A percentile compares a stretch with the other conserved stretches of the same genome.
These are phyloP conservation scores for Jamesozyma spencerorum DNA, from an alignment of 805 yeast species.

Conservation along the genomic window DNA sequence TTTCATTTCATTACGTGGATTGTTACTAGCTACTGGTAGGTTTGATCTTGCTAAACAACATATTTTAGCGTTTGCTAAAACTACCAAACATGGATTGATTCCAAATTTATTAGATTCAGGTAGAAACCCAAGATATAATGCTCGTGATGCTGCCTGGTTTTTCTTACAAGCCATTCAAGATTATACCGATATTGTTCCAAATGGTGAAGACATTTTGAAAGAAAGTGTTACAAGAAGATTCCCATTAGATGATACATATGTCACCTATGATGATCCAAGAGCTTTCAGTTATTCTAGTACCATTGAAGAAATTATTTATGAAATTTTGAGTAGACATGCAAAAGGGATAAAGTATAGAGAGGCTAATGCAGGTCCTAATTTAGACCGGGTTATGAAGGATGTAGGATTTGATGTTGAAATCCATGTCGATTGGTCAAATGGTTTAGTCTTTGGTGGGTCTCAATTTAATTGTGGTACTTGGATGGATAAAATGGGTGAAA, in stretches of 20 bases:
- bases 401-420: constrained; percentile 85
- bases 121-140: constrained; percentile 86
- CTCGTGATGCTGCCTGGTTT: constrained; percentile 97
- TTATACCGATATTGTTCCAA: constrained; percentile 57
- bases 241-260: constrained; percentile 78
- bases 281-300: constrained; percentile 69
- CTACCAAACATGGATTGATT: constrained; percentile 88
- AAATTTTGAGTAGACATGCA: constrained; percentile 82
- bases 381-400: constrained; percentile 87
- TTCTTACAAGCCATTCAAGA: constrained; percentile 84
- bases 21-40: constrained; percentile 68
- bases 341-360: constrained; percentile 79
- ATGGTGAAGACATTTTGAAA: constrained; percentile 57
- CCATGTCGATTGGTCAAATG: constrained; percentile 79
- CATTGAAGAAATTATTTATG: constrained; percentile 70
- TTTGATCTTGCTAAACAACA: constrained; percentile 72
- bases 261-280: constrained; percentile 55
- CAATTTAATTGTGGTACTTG: constrained; percentile 95
- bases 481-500: constrained; percentile 99
- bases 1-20: constrained; percentile 77
- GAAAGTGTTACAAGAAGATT: constrained; percentile 73
- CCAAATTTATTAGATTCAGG: constrained; percentile 92
- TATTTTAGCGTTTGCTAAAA: constrained; percentile 78
- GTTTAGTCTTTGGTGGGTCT: constrained; percentile 83
- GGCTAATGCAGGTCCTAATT: constrained; percentile 84